Evolutionary conservation across 768 basidiomycete species (phyloP), one percentile per base, ranked within the genome.

Genomic region (Cubamyces sp.): DNA sequence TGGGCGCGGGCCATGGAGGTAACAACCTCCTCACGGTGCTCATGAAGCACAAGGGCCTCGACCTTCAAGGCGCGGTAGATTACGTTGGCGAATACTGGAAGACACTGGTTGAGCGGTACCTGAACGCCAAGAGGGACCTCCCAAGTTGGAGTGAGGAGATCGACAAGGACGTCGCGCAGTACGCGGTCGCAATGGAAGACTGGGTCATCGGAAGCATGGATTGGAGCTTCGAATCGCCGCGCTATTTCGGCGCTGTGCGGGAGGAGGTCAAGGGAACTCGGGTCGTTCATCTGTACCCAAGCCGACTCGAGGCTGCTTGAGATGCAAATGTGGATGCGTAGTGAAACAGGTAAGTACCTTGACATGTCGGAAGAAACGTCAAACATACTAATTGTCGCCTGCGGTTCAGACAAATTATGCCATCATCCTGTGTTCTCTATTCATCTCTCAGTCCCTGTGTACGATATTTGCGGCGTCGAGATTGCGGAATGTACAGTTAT

Each of bases 11-110:
- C 19, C 82, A 84, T 52, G 77, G 74, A 26, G 84, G 84, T 58
- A 88, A 88, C 69, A 91, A 90, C 70, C 78, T 89, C 66, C 76
- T 91, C 53, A 86, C 85, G 8, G 85, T 89, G 40, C 79, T 88
- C 61, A 88, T 88, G 84, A 72, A 82, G 61, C 80, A 82, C 64
- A 79, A 79, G 55, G 67, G 73, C 21, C 71, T 87, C 52, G 76
- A 77, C 56, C 75, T 89, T 48, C 88, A 90, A 71, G 78, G 80
- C 30, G 84, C 87, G 0, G 78, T 81, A 30, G 82, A 90, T 69
- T 78, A 80, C 64, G 79, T 85, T 62, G 86, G 87, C 15, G 69
- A 67, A 18, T 75, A 83, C 65, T 87, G 79, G 71, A 70, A 77
- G 57, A 67, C 75, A 48, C 75, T 87, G 26, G 81, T 88, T 75